phyloP scores from a whole-genome alignment of 2,329 filamentous ascomycete genomes.

The Pseudocercospora eumusae region DNA sequence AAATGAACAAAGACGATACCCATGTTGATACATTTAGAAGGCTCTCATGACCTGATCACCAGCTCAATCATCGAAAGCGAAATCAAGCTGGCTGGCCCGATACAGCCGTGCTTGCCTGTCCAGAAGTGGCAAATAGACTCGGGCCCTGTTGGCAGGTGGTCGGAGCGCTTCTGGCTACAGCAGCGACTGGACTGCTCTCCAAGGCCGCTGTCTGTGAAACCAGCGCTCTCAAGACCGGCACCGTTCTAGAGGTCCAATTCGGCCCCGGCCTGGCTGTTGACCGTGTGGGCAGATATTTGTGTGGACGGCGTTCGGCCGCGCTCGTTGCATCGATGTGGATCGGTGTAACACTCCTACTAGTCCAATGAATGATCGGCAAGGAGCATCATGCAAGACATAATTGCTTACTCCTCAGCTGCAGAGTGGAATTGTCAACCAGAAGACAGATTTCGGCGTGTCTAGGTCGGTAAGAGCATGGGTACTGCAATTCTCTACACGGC shows the following conservation, averaged over 20 bases:
- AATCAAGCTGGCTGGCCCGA: not conserved
- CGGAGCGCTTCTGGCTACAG: conserved; percentile 12
- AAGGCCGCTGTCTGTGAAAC: conserved; percentile 11
- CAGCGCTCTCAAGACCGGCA: conserved; percentile 7
- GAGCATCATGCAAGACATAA: conserved; percentile 20
- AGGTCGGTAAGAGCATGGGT: not conserved
- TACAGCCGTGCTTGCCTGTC: conserved; percentile 9
- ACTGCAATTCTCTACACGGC: conserved; percentile 15
- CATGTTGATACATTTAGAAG: not conserved
- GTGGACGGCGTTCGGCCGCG: conserved; percentile 24
- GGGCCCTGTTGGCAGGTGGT: not conserved
- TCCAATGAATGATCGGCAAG: conserved; percentile 20
- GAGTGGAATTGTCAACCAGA: conserved; percentile 10
- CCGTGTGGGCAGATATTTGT: conserved; percentile 22
- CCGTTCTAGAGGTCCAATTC: conserved; percentile 3
- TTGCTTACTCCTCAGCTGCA: conserved; percentile 12
- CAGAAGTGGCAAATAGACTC: conserved; percentile 12
- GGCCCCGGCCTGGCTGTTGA: conserved; percentile 6
- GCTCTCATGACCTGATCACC: not conserved
- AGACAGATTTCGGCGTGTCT: not conserved
- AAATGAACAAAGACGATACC: conserved; percentile 7
- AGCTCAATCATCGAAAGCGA: not conserved
- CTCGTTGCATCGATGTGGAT: conserved; percentile 19
- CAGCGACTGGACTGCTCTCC: conserved; percentile 12
- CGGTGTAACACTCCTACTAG: conserved; percentile 14